Evolutionary conservation across 2,329 filamentous ascomycete species (phyloP).

Genomic region (Fusarium annulatum): DNA sequence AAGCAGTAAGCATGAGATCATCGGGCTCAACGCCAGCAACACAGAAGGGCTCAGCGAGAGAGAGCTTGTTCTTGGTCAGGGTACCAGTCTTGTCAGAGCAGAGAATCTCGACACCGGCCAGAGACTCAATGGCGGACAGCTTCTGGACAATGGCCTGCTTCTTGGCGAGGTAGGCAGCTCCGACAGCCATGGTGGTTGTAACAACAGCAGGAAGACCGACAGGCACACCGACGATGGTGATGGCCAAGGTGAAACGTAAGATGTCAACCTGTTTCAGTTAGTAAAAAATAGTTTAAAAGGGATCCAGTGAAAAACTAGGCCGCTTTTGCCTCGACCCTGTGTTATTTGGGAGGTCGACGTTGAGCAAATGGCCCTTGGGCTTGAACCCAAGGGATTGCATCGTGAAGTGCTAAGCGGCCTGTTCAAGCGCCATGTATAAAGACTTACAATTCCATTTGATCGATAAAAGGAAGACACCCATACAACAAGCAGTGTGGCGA

Average conservation of each 20-base stretch:
- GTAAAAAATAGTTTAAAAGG: too few species aligned
- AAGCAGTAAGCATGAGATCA: constrained; percentile 92
- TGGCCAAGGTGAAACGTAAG: constrained; percentile 79
- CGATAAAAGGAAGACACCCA: constrained; percentile 92
- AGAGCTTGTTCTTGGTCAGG: constrained; percentile 93
- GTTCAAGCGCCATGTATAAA: too few species aligned
- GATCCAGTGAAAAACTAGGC: too few species aligned
- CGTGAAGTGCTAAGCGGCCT: too few species aligned
- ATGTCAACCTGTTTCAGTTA: too few species aligned
- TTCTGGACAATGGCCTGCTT: constrained; percentile 95
- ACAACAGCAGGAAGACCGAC: constrained; percentile 94
- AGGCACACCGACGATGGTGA: constrained; percentile 91
- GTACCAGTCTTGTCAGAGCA: constrained; percentile 97
- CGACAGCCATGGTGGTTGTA: constrained; percentile 94
- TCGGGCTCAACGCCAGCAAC: constrained; percentile 84
- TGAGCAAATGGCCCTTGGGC: too few species aligned
- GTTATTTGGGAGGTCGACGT: too few species aligned
- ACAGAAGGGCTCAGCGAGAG: constrained; percentile 84
- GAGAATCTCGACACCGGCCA: constrained; percentile 92
- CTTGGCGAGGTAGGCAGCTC: constrained; percentile 90
- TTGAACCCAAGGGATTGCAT: too few species aligned
- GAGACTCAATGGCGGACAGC: constrained; percentile 89
- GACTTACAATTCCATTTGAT: constrained; percentile 69
- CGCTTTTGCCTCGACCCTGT: too few species aligned
- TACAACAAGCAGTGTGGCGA: constrained; percentile 82